Conservation (phyloP, 2,329 filamentous ascomycete genomes). For the Diaporthe amygdali region DNA sequence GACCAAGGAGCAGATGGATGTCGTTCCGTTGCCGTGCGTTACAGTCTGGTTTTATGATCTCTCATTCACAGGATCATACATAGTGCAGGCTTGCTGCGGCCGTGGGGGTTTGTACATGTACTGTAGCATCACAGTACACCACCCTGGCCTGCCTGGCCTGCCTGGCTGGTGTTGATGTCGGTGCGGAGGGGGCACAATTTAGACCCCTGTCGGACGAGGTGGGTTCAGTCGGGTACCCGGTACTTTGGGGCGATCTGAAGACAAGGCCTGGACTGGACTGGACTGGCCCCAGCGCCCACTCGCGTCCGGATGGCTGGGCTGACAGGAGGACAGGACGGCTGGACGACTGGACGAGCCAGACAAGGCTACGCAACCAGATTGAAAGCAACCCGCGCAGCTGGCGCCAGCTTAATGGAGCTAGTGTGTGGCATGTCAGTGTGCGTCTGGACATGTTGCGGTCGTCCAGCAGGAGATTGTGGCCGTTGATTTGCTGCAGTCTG, state of each 20-base stretch:
- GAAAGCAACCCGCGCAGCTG: not conserved
- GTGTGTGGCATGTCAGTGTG: not conserved
- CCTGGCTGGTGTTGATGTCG: no score
- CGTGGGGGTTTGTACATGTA: not conserved
- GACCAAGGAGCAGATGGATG: not conserved
- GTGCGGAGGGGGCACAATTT: not conserved
- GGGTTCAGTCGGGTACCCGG: not conserved
- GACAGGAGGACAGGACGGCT: not conserved
- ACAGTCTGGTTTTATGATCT: conserved; percentile 4
- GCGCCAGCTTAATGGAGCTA: not conserved
- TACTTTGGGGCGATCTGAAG: not conserved
- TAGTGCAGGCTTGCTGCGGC: not conserved
- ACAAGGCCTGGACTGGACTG: not conserved
- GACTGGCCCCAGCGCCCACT: not conserved
- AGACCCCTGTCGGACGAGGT: not conserved
- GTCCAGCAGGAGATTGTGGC: not conserved
- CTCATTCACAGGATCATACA: not conserved
- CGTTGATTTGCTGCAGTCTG: not conserved
- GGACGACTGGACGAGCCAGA: not conserved
- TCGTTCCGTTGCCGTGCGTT: not conserved
- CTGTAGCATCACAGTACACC: not conserved
- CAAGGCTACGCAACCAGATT: not conserved
- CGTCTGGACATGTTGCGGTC: not conserved
- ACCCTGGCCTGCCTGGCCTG: not conserved
- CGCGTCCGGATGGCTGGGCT: not conserved